A percentile compares a stretch with the other conserved stretches of the same genome.
Conservation (phyloP, 805 yeast species). For the Candida sonorensis region DNA sequence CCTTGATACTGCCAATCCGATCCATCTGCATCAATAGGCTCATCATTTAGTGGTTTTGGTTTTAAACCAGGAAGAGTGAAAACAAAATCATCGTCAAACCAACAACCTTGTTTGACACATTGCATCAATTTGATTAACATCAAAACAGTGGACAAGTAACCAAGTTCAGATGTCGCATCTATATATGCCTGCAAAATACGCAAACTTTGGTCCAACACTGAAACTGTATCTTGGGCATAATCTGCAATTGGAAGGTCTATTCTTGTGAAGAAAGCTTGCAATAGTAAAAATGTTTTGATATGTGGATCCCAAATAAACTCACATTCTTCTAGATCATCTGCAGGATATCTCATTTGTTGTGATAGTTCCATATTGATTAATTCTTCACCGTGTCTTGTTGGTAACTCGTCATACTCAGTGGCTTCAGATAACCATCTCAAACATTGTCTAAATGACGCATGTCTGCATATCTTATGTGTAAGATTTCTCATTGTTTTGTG, state of each 20-base stretch:
- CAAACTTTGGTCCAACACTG: slow-evolving; percentile 88
- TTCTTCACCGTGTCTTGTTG: slow-evolving; percentile 90
- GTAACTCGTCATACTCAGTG: slow-evolving; percentile 78
- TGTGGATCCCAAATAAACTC: slow-evolving; percentile 83
- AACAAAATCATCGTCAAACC: slow-evolving; percentile 77
- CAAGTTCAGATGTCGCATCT: slow-evolving; percentile 83
- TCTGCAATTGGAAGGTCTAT: slow-evolving; percentile 89
- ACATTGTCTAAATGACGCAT: slow-evolving; percentile 52
- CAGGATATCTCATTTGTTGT: slow-evolving; percentile 58
- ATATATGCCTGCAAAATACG: slow-evolving; percentile 91
- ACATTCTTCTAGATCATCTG: slow-evolving; percentile 46
- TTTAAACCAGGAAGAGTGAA: slow-evolving; percentile 45
- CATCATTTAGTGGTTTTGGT: slow-evolving; percentile 14
- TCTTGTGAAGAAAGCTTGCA: slow-evolving; percentile 68
- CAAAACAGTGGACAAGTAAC: slow-evolving; percentile 57
- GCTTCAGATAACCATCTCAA: slow-evolving; percentile 53
- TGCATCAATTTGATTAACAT: slow-evolving; percentile 67
- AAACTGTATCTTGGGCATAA: slow-evolving; percentile 86
- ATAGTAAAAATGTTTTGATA: slow-evolving; percentile 63
- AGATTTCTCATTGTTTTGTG: slow-evolving; percentile 79
- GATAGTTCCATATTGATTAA: slow-evolving; percentile 80
- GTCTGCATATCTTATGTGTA: slow-evolving; percentile 41
- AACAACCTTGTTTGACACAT: slow-evolving; percentile 79
- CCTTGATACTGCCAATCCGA: slow-evolving; percentile 26
- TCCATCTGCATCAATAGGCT: slow-evolving; percentile 27